Percentiles rank a stretch among this genome's conserved stretches.
phyloP scores from a whole-genome alignment of 257 asterid genomes.

The Perilla frutescens region DNA sequence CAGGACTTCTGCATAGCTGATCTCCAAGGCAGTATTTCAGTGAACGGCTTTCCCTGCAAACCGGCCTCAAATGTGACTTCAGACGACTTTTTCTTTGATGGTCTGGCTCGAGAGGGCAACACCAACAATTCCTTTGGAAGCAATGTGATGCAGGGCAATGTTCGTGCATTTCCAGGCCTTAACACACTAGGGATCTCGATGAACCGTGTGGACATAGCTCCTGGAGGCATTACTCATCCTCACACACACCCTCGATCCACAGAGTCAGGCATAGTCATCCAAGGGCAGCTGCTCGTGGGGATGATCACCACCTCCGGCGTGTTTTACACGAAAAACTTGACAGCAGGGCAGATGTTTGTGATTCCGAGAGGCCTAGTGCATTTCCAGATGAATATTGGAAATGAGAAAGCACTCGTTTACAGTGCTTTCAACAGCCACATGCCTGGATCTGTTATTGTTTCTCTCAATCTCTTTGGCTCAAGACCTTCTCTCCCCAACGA shows the following conservation, averaged over 20 bases:
- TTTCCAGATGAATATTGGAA: slow-evolving; percentile 58
- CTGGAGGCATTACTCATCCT: slow-evolving; percentile 55
- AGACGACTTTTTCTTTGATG: slow-evolving; percentile 58
- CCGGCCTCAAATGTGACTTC: slow-evolving; percentile 44
- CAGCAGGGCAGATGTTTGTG: slow-evolving; percentile 53
- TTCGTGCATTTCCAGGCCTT: slow-evolving; percentile 51
- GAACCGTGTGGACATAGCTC: slow-evolving; percentile 52
- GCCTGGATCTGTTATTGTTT: slow-evolving; percentile 40
- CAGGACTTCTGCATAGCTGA: slow-evolving; percentile 63
- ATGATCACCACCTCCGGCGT: slow-evolving; percentile 42
- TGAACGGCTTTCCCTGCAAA: slow-evolving; percentile 62
- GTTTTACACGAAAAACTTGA: slow-evolving; percentile 47
- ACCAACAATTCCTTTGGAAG: slow-evolving; percentile 25
- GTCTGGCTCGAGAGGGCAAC: slow-evolving; percentile 48
- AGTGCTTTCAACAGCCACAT: slow-evolving; percentile 60
- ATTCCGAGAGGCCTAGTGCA: slow-evolving; percentile 57
- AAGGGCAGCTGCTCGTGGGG: slow-evolving; percentile 50
- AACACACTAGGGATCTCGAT: slow-evolving; percentile 60
- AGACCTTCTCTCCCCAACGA: slow-evolving; percentile 48
- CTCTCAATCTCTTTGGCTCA: slow-evolving; percentile 46
- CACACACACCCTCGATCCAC: slow-evolving; percentile 61
- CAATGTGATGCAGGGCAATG: slow-evolving; percentile 36
- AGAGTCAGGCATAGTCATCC: slow-evolving; percentile 43
- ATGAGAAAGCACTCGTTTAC: slow-evolving; percentile 38
- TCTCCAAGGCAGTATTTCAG: neutral